These are phyloP conservation scores for Kentomonas sorsogonicus DNA, from an alignment of 208 protist species.

Conservation along the genomic window DNA sequence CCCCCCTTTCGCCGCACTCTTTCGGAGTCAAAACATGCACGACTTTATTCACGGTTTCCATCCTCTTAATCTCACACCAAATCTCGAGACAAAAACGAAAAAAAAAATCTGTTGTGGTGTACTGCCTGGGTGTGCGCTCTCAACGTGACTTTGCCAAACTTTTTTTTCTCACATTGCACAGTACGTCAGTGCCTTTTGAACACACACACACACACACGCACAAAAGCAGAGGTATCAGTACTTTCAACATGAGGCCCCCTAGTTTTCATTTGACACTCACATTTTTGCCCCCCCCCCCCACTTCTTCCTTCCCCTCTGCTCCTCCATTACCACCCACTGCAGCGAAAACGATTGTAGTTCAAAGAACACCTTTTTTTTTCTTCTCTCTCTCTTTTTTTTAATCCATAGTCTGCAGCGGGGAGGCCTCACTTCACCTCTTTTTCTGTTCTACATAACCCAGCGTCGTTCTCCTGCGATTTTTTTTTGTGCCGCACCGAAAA, in stretches of 20 bases:
- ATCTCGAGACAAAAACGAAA: not conserved
- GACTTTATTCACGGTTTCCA: no score
- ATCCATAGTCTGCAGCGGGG: not conserved
- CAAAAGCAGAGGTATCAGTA: not conserved
- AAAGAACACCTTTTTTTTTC: constrained; percentile 6
- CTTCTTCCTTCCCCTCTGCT: no score
- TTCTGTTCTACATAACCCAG: no score
- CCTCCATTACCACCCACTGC: no score
- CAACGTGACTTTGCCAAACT: no score
- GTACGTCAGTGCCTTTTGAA: no score
- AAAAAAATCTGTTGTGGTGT: not conserved
- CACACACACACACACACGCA: constrained; percentile 5
- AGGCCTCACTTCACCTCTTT: not conserved
- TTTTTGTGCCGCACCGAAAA: constrained; percentile 16
- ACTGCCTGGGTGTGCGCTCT: no score
- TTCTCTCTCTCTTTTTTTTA: not conserved
- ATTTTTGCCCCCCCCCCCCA: no score
- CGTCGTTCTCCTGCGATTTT: no score
- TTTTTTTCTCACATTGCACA: not conserved
- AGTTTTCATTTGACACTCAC: not conserved
- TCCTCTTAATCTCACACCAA: not conserved
- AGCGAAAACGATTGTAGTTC: no score
- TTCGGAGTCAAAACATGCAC: no score
- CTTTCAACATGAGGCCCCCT: not conserved
- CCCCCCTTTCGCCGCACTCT: no score